Base-by-base conservation (phyloP, 2,329 filamentous ascomycete genomes). In the Diaporthe vexans region DNA sequence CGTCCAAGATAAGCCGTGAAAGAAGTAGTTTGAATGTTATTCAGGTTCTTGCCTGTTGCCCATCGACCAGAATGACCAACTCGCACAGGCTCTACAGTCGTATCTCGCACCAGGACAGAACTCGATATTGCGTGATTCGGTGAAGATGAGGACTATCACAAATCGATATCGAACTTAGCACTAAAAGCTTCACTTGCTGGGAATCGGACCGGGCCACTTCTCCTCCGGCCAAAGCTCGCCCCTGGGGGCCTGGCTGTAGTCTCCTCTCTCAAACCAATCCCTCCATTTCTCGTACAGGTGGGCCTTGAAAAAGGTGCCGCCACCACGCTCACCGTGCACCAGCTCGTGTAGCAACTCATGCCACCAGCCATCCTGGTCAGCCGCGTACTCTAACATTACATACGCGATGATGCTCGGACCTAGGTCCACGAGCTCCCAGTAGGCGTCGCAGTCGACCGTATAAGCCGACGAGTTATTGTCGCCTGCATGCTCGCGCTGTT, bases 1-100 rank as follows among this genome's bases (percentile, higher is more conserved):
- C 81, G 88, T 77, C 86, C 86, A 11, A 81, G 4, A 51, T 51
- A n/a, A 51, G 5, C 19, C 0, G 6, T 1, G 5, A 48, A 4
- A 48, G 43, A 21, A 7, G 19, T 6, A 21, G 1, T 8, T 19
- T 43, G 40, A 43, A 13, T 43, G 3, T 21, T 4, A 46, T 19
- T 46, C 3, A 19, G 17, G 17, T 19, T 7, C 6, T 46, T 6
- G 1, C 4, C 13, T 46, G 43, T 8, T 19, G 7, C 43, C 7
- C 4, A 5, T 19, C 21, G 11, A 1, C 11, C 40, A 43, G 11
- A 43, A 43, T 5, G 3, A 11, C 10, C 8, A 1, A 6, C 10
- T 37, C 9, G 35, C 35, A 37, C 35, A 37, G 8, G 1, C 13
- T 37, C 35, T 13, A 37, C 13, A 13, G 2, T 11, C 35, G 35